phyloP scores from a whole-genome alignment of 768 basidiomycete genomes.

The Rhizopogon vinicolor region DNA sequence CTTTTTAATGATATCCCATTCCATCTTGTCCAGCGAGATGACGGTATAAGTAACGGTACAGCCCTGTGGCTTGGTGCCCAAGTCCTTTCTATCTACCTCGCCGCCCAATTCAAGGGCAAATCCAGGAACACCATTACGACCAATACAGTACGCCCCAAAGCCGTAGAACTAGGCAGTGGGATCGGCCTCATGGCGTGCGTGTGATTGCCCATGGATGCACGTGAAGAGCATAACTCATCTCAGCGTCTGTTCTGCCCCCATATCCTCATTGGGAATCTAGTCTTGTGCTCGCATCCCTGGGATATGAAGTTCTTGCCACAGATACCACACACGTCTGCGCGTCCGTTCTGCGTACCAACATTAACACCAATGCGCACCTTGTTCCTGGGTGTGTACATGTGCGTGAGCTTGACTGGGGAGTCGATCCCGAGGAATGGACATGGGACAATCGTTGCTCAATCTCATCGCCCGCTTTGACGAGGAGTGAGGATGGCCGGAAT shows the following conservation, averaged over 20 bases:
- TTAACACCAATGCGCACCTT: slow-evolving; percentile 40
- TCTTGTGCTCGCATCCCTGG: slow-evolving; percentile 61
- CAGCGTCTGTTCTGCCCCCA: not conserved
- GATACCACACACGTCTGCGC: slow-evolving; percentile 63
- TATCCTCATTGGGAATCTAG: slow-evolving; percentile 25
- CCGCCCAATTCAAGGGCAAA: slow-evolving; percentile 31
- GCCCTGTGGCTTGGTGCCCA: slow-evolving; percentile 84
- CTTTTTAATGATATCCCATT: slow-evolving; percentile 38
- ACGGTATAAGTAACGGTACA: slow-evolving; percentile 72
- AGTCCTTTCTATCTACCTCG: slow-evolving; percentile 61
- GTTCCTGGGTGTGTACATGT: slow-evolving; percentile 48
- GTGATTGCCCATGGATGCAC: not conserved
- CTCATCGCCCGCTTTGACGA: slow-evolving; percentile 23
- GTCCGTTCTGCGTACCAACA: slow-evolving; percentile 60
- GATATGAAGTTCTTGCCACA: slow-evolving; percentile 75
- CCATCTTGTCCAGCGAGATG: slow-evolving; percentile 49
- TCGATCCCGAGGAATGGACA: slow-evolving; percentile 48
- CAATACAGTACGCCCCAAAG: slow-evolving; percentile 29
- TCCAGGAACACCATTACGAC: slow-evolving; percentile 16
- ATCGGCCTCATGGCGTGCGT: slow-evolving; percentile 75
- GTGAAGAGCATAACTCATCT: not conserved
- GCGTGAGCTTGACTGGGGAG: slow-evolving; percentile 68
- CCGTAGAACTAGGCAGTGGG: slow-evolving; percentile 79
- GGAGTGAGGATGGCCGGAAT: not conserved
- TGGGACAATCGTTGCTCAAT: slow-evolving; percentile 40